phyloP scores from a whole-genome alignment of 192 early-diverging fungal species.

The Coemansia sp. region DNA sequence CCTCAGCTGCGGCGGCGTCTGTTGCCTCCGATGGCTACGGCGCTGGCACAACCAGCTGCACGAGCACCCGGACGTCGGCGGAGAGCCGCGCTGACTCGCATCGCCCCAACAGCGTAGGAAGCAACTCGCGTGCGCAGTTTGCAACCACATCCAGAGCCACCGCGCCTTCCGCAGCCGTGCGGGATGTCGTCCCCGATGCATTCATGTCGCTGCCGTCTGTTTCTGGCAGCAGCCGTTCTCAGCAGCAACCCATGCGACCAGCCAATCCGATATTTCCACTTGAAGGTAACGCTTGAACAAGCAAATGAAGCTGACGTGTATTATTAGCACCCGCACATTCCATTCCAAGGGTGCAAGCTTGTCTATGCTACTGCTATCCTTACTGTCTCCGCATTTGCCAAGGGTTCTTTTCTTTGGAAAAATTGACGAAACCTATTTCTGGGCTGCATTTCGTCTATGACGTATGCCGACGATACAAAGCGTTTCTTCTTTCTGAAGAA shows the following conservation, averaged over 20 bases:
- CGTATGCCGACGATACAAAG: neutral
- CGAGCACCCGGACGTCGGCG: slow-evolving; percentile 17
- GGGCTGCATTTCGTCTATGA: neutral
- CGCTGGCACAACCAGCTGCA: slow-evolving; percentile 17
- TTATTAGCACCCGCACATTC: neutral
- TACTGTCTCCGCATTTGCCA: neutral
- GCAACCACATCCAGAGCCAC: slow-evolving; percentile 19
- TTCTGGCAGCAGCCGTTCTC: slow-evolving; percentile 17
- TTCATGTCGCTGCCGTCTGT: slow-evolving; percentile 34
- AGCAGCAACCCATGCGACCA: slow-evolving; percentile 7
- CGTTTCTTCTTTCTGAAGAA: neutral
- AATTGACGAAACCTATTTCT: neutral
- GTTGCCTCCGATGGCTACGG: slow-evolving; percentile 13
- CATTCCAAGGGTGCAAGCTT: neutral
- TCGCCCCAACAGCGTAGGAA: neutral
- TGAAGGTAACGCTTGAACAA: slow-evolving; percentile 9
- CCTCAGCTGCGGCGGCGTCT: slow-evolving; percentile 11
- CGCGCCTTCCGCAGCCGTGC: slow-evolving; percentile 3
- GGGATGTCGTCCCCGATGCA: slow-evolving; percentile 10
- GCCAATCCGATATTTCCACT: slow-evolving; percentile 30
- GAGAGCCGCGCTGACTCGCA: slow-evolving; percentile 17
- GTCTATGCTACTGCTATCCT: neutral
- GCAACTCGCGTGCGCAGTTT: slow-evolving; percentile 22
- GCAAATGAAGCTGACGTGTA: neutral
- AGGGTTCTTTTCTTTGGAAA: neutral